phyloP scores from a whole-genome alignment of 352 stramenopile genomes.

The Globisporangium carolinianum region DNA sequence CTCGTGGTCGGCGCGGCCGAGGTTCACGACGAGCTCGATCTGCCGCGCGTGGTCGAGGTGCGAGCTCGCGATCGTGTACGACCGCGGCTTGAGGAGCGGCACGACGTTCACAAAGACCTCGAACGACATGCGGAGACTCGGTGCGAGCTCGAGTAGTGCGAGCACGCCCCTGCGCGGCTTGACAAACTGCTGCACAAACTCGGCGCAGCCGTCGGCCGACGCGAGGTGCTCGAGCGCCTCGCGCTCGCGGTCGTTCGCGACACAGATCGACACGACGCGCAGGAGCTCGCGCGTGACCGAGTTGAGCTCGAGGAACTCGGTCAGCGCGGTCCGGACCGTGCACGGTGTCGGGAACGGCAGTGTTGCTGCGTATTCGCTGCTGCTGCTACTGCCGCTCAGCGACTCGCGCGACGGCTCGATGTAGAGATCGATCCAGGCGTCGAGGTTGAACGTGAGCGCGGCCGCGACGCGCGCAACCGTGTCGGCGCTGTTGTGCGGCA shows the following conservation, averaged over 20 bases:
- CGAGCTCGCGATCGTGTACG: constrained; percentile 93
- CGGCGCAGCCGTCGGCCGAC: constrained; percentile 59
- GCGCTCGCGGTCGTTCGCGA: constrained; percentile 28
- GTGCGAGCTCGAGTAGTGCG: constrained; percentile 66
- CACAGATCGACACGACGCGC: constrained; percentile 44
- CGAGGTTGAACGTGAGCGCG: constrained; percentile 71
- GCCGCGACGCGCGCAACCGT: constrained; percentile 68
- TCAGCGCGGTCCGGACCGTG: constrained; percentile 83
- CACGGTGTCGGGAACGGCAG: constrained; percentile 87
- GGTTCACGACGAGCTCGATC: constrained; percentile 87
- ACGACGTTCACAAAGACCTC: constrained; percentile 82
- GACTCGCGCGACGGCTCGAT: constrained; percentile 6
- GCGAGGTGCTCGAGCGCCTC: constrained; percentile 37
- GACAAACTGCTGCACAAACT: constrained; percentile 80
- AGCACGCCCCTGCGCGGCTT: constrained; percentile 61
- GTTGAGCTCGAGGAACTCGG: constrained; percentile 88
- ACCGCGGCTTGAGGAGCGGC: constrained; percentile 82
- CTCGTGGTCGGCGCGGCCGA: constrained; percentile 49
- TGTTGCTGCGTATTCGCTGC: constrained; percentile 15
- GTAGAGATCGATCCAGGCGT: constrained; percentile 72
- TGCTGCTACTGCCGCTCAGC: constrained; percentile 12
- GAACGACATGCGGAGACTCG: constrained; percentile 36
- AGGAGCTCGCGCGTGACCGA: constrained; percentile 53
- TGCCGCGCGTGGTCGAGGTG: constrained; percentile 46
- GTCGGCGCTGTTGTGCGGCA: constrained; percentile 56